Evolutionary conservation across 371 early-diverging fungal species (phyloP).

Genomic region (Mortierella sp.): DNA sequence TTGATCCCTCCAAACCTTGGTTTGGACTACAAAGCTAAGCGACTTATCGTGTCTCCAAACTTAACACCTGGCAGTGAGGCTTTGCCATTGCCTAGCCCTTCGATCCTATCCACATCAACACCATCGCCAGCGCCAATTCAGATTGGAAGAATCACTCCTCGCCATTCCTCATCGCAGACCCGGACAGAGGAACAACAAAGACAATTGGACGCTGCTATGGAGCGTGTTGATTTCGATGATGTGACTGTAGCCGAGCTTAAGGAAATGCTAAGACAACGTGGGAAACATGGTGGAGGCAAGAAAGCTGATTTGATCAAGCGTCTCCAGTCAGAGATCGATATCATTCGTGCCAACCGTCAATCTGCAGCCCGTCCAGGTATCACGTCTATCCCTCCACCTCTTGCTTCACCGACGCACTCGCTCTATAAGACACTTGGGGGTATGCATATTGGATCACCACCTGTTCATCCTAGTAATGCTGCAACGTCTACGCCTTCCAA

Average conservation of each 20-base stretch:
- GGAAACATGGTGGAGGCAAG: conserved; percentile 78
- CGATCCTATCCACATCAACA: conserved; percentile 21
- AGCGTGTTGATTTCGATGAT: conserved; percentile 77
- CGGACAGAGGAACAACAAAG: conserved; percentile 64
- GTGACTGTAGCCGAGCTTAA: conserved; percentile 82
- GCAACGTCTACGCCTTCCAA: conserved; percentile 11
- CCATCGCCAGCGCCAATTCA: conserved; percentile 40
- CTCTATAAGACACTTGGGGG: conserved; percentile 40
- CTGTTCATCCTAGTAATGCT: conserved; percentile 17
- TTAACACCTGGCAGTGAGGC: conserved; percentile 28
- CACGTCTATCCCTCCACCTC: conserved; percentile 18
- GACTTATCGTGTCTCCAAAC: conserved; percentile 22
- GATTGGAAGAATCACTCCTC: conserved; percentile 35
- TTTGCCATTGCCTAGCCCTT: conserved; percentile 34
- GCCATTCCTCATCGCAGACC: conserved; percentile 48
- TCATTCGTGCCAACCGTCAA: conserved; percentile 55
- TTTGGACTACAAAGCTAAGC: conserved; percentile 25
- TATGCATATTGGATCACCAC: conserved; percentile 42
- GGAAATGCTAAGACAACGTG: conserved; percentile 76
- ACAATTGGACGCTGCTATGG: conserved; percentile 72
- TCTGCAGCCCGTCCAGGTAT: background rate
- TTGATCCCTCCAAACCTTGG: conserved; percentile 39
- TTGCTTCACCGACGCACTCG: conserved; percentile 34
- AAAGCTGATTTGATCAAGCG: conserved; percentile 73
- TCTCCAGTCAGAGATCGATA: conserved; percentile 65